These are phyloP conservation scores for Chenopodium suecicum DNA, from an alignment of 148 eudicot species.

Conservation along the genomic window DNA sequence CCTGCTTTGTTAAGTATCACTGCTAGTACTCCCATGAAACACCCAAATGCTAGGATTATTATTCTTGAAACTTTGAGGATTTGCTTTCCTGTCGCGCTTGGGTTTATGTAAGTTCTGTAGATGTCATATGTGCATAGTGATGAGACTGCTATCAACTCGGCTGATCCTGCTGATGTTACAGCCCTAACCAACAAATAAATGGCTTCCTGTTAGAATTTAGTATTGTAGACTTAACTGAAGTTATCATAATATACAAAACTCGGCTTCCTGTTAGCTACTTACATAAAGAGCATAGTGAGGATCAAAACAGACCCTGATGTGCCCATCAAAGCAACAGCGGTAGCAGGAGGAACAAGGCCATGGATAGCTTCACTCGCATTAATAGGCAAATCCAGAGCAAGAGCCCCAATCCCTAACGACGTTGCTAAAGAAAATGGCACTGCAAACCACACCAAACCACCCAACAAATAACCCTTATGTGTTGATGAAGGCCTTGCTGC, in stretches of 20 bases:
- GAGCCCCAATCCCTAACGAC: conserved; percentile 85
- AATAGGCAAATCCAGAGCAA: conserved; percentile 91
- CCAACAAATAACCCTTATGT: conserved; percentile 91
- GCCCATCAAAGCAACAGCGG: conserved; percentile 96
- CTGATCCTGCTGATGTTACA: conserved; percentile 96
- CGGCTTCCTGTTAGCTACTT: conserved; percentile 28
- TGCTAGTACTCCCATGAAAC: conserved; percentile 91
- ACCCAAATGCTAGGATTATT: conserved; percentile 71
- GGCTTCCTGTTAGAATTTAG: background rate
- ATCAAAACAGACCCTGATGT: conserved; percentile 85
- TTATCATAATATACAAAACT: background rate
- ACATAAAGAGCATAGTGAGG: conserved; percentile 98
- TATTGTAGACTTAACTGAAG: background rate
- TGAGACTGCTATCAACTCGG: conserved; percentile 95
- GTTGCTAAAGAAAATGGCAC: conserved; percentile 96
- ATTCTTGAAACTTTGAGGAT: conserved; percentile 78
- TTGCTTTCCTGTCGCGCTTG: conserved; percentile 78
- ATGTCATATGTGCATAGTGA: conserved; percentile 95
- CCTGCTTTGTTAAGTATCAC: conserved; percentile 87
- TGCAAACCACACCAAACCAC: conserved; percentile 96
- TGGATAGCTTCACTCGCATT: conserved; percentile 78
- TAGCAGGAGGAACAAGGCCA: conserved; percentile 96
- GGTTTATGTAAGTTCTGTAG: conserved; percentile 90
- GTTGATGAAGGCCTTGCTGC: conserved; percentile 98
- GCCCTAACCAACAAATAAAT: conserved; percentile 53